A percentile compares a stretch with the other conserved stretches of the same genome.
phyloP scores from a whole-genome alignment of 345 rosid species.

The Rhodamnia argentea region DNA sequence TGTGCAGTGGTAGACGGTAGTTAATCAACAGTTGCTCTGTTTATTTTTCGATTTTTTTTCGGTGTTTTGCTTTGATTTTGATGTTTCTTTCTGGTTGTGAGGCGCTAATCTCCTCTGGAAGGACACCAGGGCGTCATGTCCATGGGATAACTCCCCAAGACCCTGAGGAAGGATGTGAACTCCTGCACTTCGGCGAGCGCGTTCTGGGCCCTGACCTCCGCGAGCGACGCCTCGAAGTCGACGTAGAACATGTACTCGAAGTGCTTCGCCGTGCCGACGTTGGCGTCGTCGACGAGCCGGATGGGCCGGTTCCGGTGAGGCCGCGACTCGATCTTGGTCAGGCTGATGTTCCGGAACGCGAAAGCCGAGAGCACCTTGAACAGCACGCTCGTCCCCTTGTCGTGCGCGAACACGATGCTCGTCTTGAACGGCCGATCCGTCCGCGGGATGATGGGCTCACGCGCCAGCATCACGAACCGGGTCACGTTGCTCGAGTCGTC shows the following conservation, averaged over 20 bases:
- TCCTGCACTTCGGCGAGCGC: conserved; percentile 49
- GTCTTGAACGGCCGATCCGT: conserved; percentile 47
- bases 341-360: conserved; percentile 36
- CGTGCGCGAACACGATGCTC: conserved; percentile 44
- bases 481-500: conserved; percentile 45
- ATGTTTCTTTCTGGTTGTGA: not conserved
- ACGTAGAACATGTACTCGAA: conserved; percentile 46
- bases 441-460: conserved; percentile 43
- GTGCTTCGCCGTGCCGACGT: conserved; percentile 45
- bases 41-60: not conserved
- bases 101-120: conserved; percentile 17
- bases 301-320: conserved; percentile 43
- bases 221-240: conserved; percentile 49
- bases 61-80: not conserved
- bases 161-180: conserved; percentile 45
- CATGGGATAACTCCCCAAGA: conserved; percentile 43
- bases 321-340: conserved; percentile 46
- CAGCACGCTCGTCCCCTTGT: conserved; percentile 39
- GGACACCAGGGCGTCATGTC: conserved; percentile 52
- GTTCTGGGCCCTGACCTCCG: conserved; percentile 37
- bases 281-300: conserved; percentile 36
- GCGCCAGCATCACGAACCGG: conserved; percentile 44
- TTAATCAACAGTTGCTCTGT: not conserved
- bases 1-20: not conserved
- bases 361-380: conserved; percentile 48